Evolutionary conservation across 2,329 filamentous ascomycete species (phyloP), one percentile per base, ranked within the genome.

Genomic region (Sclerotinia sclerotiorum): DNA sequence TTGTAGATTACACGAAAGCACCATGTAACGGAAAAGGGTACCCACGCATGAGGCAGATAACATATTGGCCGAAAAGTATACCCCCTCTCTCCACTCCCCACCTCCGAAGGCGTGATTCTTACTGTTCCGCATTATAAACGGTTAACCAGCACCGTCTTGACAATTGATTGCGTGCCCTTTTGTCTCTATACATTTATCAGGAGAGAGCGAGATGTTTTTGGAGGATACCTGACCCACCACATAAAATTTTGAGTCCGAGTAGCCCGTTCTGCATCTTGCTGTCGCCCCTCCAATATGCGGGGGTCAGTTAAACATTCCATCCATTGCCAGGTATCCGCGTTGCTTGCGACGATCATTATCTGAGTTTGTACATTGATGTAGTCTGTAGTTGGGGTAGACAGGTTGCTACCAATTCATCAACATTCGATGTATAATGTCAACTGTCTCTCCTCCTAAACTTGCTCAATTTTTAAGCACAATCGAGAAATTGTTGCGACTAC

Each of bases 401-500:
- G 15, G 32, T 2, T 3, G 48, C n/a, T 8, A 39, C 2, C 8
- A 15, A 35, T 8, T 6, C 17, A 39, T n/a, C 29, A n/a, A 39
- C 21, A 32, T 49, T 27, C 27, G 46, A 49, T 49, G 24, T 29
- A 46, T n/a, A 46, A 29, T 32, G 24, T 46, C 21, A 29, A 24
- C 44, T 13, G 21, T 24, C 60, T 51, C 24, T 8, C 35, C 24
- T 24, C 35, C 6, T 8, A 4, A 21, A 49, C 13, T 32, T 21
- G 17, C 42, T 65, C 51, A 65, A 56, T 56, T 42, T 17, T 80
- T 82, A 70, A 97, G 78, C 21, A 92, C 85, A 73, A 98, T 88
- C 19, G 91, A 88, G 79, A 98, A 99, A 77, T 99, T 98, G 80
- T 99, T 99, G 77, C 93, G 87, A 32, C 83, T 85, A 65, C 83